Evolutionary conservation across 495 filamentous ascomycete genomes (phyloP).

Genomic region (Astrothelium subdiscretum): DNA sequence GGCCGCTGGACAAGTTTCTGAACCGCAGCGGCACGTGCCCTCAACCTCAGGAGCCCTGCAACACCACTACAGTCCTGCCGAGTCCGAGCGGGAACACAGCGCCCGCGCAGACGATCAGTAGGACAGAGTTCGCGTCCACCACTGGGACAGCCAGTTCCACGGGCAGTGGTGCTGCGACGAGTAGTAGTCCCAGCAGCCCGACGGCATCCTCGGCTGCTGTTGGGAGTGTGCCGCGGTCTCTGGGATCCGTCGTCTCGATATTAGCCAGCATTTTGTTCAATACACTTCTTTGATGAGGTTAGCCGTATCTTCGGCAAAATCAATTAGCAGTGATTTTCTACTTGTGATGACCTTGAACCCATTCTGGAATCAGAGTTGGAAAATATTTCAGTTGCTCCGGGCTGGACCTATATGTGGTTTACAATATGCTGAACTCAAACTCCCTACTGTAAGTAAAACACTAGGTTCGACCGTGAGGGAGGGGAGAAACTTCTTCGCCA

Average conservation of each 20-base stretch:
- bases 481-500: too few species aligned
- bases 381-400: too few species aligned
- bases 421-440: too few species aligned
- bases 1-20: not conserved
- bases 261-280: not conserved
- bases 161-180: not conserved
- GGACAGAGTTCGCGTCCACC: not conserved
- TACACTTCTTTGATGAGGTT: too few species aligned
- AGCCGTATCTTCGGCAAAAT: too few species aligned
- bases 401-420: too few species aligned
- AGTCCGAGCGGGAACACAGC: not conserved
- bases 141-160: not conserved
- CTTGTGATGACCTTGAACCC: too few species aligned
- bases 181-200: not conserved
- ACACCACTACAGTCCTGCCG: not conserved
- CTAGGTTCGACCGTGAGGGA: too few species aligned
- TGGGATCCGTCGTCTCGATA: not conserved
- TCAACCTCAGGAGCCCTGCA: not conserved
- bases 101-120: not conserved
- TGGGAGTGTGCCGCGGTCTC: not conserved
- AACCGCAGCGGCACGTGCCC: not conserved
- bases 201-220: not conserved
- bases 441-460: too few species aligned
- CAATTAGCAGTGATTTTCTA: too few species aligned
- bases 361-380: too few species aligned